Conservation (phyloP, 2,329 filamentous ascomycete species). For the Leptosphaerulina australis region DNA sequence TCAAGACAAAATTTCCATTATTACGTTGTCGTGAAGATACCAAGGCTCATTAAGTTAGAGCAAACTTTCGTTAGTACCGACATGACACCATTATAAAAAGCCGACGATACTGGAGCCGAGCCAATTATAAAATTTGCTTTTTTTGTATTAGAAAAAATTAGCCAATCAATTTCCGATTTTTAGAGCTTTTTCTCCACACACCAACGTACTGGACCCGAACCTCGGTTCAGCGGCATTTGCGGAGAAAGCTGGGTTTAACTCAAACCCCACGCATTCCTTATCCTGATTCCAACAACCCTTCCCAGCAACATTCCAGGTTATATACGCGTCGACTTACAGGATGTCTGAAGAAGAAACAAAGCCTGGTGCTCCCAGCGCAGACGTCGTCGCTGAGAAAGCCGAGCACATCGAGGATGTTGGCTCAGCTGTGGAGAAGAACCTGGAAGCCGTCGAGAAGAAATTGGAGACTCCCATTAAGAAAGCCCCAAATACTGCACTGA, state of each 20-base stretch:
- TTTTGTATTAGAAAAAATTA: too few species aligned
- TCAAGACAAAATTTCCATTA: too few species aligned
- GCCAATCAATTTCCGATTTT: background rate
- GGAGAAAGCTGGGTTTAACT: constrained; percentile 20
- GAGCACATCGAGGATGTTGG: constrained; percentile 18
- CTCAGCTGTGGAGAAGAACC: constrained; percentile 18
- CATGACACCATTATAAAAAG: too few species aligned
- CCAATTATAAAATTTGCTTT: background rate
- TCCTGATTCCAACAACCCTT: constrained; percentile 23
- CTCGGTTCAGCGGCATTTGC: constrained; percentile 28
- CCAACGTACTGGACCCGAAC: constrained; percentile 11
- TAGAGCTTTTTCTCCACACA: background rate
- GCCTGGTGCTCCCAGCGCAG: constrained; percentile 45
- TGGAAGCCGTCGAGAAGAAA: constrained; percentile 16
- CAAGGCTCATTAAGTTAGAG: too few species aligned
- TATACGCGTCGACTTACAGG: constrained; percentile 10
- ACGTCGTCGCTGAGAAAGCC: constrained; percentile 38
- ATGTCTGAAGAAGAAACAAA: constrained; percentile 49
- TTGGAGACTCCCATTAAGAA: constrained; percentile 19
- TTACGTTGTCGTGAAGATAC: too few species aligned
- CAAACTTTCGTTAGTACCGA: too few species aligned
- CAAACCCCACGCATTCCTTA: constrained; percentile 15
- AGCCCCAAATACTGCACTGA: constrained; percentile 34
- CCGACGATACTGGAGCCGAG: too few species aligned
- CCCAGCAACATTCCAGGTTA: constrained; percentile 19